Evolutionary conservation across 345 rosid genomes (phyloP), one percentile per base, ranked within the genome.

Genomic region (Cardamine chenopodiifolia): DNA sequence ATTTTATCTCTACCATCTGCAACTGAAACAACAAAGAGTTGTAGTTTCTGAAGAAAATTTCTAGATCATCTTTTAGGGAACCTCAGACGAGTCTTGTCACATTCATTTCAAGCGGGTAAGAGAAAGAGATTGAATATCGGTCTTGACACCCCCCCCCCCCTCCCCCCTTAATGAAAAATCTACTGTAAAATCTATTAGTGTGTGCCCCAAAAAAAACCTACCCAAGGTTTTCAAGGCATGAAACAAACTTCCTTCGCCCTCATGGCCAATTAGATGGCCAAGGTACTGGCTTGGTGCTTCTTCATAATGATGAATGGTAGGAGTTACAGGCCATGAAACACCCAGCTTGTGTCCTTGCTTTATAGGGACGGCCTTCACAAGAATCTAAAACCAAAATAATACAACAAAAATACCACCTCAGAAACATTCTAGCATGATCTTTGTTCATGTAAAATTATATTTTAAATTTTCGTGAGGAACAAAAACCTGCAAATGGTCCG

Each of bases 171-270:
- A 40, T 52, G 55, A 50, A 52, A 50, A 62, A 53, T 52, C 23
- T 62, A 28, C 55, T 31, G 12, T 6, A 42, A 31, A 73, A n/a
- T 37, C 32, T 53, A 44, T 22, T 39, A 29, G 19, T 23, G 28
- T 66, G 23, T 69, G 57, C 37, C 47, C 32, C 52, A 48, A 37
- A 64, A 18, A 66, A 54, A 70, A 78, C 86, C 68, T 76, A 94
- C 98, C 98, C 80, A 90, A 79, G 47, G 78, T 86, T 76, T 94
- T 94, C 85, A 91, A 82, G 85, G 91, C 81, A 48, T 86, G 82
- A 82, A 84, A 94, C 70, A 94, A 68, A 29, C 97, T 89, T 67
- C 98, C 98, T 83, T 91, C 93, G 76, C 93, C 96, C 85, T 91
- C 88, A 77, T 94, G 98, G 55, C 93, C 95, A 73, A 91, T 86